Base-by-base conservation (phyloP, 2,329 filamentous ascomycete species). In the Tolypocladium endophyticum region DNA sequence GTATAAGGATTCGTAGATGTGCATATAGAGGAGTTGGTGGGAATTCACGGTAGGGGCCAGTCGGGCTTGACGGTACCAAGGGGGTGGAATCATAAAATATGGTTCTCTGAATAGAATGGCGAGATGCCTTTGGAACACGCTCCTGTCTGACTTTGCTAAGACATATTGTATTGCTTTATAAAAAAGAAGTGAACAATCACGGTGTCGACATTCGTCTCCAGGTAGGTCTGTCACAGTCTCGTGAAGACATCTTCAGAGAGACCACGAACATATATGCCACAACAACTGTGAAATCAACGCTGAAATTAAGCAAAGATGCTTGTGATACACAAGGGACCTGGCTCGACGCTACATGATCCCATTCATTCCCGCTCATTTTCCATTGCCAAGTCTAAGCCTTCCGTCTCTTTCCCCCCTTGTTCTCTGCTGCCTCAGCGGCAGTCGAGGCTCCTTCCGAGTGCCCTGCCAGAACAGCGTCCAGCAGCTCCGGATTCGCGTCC, bases 391-490 rank as follows among this genome's bases (percentile, higher is more conserved):
- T 57, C 60, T 68, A 79, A 7, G 69, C 75, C 71, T 79, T 82
- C 62, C 79, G 76, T 65, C 77, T 72, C 72, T 78, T 80, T 54
- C 73, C 74, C 2, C 71, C 75, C 65, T 75, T 75, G 66, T 75
- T 76, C 56, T 70, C 71, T n/a, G 65, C 67, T 1, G 68, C 63
- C 39, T 75, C 70, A 2, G 72, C 70, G 4, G 71, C 69, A 36
- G 72, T 70, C 35, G 71, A 64, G 28, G 50, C 66, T 11, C 68
- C 35, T 23, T 66, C 66, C 2, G 66, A 61, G 30, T 71, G 71
- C 16, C 73, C 73, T 7, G 75, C 74, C 25, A 79, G 66, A 57
- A 80, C 65, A 14, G 79, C 79, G 60, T 81, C 77, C 60, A 85
- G 71, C 54, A 84, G 73, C 45, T 79, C 78, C 1, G 80, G 70